A percentile compares a stretch with the other conserved stretches of the same genome.
These are phyloP conservation scores for Daldinia loculata DNA, from an alignment of 495 filamentous ascomycete genomes.

Conservation along the genomic window DNA sequence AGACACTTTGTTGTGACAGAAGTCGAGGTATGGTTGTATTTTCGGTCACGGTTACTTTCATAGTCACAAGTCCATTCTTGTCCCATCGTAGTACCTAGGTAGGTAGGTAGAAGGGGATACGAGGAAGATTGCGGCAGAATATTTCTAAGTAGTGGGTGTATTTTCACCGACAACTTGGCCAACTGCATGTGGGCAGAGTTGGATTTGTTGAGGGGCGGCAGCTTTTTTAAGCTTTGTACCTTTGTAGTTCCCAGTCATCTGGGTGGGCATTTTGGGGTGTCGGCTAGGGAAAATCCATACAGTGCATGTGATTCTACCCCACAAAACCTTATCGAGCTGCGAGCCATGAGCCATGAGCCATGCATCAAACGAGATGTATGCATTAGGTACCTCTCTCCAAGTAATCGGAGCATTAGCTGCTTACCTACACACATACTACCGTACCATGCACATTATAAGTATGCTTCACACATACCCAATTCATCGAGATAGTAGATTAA, in stretches of 20 bases:
- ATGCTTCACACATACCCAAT: too few relatives aligned
- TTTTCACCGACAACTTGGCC: conserved; percentile 38
- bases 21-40: conserved; percentile 14
- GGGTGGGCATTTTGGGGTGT: not conserved
- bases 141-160: conserved; percentile 1
- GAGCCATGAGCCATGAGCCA: conserved; percentile 7
- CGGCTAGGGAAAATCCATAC: conserved; percentile 16
- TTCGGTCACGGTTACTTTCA: conserved; percentile 25
- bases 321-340: conserved; percentile 29
- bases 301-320: conserved; percentile 36
- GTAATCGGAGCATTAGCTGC: not conserved
- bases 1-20: conserved; percentile 10
- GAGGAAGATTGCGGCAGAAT: conserved; percentile 1
- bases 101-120: too few relatives aligned
- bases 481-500: too few relatives aligned
- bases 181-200: not conserved
- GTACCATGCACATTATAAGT: too few relatives aligned
- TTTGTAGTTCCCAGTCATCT: conserved; percentile 5
- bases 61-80: conserved; percentile 35
- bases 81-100: conserved; percentile 23
- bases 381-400: not conserved
- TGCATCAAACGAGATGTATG: not conserved
- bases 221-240: conserved; percentile 12
- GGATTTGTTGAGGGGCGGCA: conserved; percentile 37
- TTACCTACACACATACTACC: not conserved